These are phyloP conservation scores for Buddleja alternifolia DNA, from an alignment of 257 asterid species.

Conservation along the genomic window DNA sequence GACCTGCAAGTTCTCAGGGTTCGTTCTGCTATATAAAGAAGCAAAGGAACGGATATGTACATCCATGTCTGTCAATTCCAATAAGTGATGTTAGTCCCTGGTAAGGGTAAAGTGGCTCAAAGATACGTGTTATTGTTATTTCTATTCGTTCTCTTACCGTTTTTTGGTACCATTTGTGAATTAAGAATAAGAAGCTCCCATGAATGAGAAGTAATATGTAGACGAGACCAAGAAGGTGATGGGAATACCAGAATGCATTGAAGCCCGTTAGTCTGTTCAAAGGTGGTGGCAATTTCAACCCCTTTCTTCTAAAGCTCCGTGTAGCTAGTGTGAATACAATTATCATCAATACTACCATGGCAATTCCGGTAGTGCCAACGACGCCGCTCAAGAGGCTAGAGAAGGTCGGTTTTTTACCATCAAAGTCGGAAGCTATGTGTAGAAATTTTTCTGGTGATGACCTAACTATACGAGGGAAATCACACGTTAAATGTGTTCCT, in stretches of 20 bases:
- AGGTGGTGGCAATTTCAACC: slow-evolving; percentile 68
- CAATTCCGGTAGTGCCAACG: slow-evolving; percentile 66
- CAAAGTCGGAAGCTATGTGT: slow-evolving; percentile 65
- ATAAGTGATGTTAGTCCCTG: background rate
- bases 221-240: slow-evolving; percentile 85
- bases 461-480: slow-evolving; percentile 66
- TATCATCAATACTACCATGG: slow-evolving; percentile 68
- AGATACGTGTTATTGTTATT: background rate
- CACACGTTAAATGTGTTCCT: slow-evolving; percentile 74
- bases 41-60: slow-evolving; percentile 75
- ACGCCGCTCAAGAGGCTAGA: slow-evolving; percentile 45
- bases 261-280: slow-evolving; percentile 77
- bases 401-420: slow-evolving; percentile 60
- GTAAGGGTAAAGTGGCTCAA: background rate
- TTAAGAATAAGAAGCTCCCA: slow-evolving; percentile 72
- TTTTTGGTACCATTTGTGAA: slow-evolving; percentile 73
- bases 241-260: slow-evolving; percentile 96
- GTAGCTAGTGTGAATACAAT: slow-evolving; percentile 77
- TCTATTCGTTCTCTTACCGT: slow-evolving; percentile 50
- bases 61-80: slow-evolving; percentile 77
- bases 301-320: slow-evolving; percentile 63
- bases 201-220: slow-evolving; percentile 70
- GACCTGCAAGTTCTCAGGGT: slow-evolving; percentile 81
- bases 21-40: slow-evolving; percentile 79
- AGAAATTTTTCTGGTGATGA: slow-evolving; percentile 66